A percentile compares a stretch with the other conserved stretches of the same genome.
phyloP scores from a whole-genome alignment of 2,329 filamentous ascomycete species.

The Botryosphaeria dothidea region DNA sequence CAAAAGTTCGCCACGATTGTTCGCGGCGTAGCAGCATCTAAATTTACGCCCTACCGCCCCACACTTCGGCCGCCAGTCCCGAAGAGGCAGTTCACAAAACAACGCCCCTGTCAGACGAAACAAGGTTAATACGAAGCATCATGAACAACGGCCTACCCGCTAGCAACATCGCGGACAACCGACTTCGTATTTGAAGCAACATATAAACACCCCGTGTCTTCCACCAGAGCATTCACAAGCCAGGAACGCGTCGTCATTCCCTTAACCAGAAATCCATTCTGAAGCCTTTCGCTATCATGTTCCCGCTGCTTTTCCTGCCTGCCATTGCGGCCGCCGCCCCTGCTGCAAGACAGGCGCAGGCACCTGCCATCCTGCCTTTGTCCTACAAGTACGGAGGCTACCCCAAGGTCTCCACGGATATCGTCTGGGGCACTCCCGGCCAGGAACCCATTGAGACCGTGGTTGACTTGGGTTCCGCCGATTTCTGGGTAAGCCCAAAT shows the following conservation, averaged over 20 bases:
- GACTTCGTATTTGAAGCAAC: neutral
- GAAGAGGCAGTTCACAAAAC: neutral
- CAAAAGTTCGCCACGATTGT: neutral
- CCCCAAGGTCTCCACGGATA: slow-evolving; percentile 20
- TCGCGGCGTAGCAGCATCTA: neutral
- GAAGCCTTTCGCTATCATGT: neutral
- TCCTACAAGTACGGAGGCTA: slow-evolving; percentile 21
- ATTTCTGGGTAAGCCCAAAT: slow-evolving; percentile 18
- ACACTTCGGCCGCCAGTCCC: neutral
- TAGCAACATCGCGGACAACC: neutral
- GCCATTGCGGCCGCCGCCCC: slow-evolving; percentile 8
- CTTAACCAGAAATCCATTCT: neutral
- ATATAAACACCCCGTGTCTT: neutral
- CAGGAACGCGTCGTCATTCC: neutral
- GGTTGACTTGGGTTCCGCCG: slow-evolving; percentile 19
- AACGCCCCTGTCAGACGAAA: neutral
- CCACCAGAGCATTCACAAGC: neutral
- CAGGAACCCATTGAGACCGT: slow-evolving; percentile 17
- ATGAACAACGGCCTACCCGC: neutral
- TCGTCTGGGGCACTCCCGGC: slow-evolving; percentile 18
- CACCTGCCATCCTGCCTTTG: neutral
- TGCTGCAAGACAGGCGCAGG: neutral
- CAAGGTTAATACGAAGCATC: slow-evolving; percentile 4
- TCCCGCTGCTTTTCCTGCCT: slow-evolving; percentile 8
- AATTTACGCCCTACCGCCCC: neutral